Percentiles rank a stretch among this genome's conserved stretches.
phyloP scores from a whole-genome alignment of 2,329 filamentous ascomycete genomes.

The Penicillium freii region DNA sequence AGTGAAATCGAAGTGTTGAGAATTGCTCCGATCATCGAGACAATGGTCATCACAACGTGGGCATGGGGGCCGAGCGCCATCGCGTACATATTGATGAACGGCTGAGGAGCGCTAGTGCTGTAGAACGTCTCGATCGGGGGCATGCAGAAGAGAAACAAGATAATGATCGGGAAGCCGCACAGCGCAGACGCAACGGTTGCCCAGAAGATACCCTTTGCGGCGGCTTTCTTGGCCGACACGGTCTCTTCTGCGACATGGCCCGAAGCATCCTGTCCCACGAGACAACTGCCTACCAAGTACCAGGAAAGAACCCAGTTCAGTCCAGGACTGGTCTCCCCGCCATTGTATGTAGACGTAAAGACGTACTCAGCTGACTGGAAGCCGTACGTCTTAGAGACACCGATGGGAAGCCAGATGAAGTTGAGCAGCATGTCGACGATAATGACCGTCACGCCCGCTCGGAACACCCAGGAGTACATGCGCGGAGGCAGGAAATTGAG shows the following conservation, averaged over 20 bases:
- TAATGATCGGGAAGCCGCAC: slow-evolving; percentile 32
- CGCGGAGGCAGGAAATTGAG: slow-evolving; percentile 39
- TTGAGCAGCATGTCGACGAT: slow-evolving; percentile 47
- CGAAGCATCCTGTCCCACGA: slow-evolving; percentile 31
- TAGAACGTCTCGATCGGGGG: slow-evolving; percentile 33
- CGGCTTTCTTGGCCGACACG: slow-evolving; percentile 30
- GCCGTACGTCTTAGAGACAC: slow-evolving; percentile 45
- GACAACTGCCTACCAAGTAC: slow-evolving; percentile 27
- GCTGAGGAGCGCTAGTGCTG: slow-evolving; percentile 28
- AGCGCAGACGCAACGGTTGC: slow-evolving; percentile 29
- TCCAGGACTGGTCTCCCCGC: slow-evolving; percentile 23
- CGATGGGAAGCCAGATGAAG: slow-evolving; percentile 50
- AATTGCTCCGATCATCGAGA: slow-evolving; percentile 20
- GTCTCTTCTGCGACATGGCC: slow-evolving; percentile 34
- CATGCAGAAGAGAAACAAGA: slow-evolving; percentile 34
- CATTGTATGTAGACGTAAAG: slow-evolving; percentile 42
- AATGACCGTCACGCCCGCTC: slow-evolving; percentile 43
- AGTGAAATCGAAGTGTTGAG: slow-evolving; percentile 54
- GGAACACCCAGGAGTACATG: slow-evolving; percentile 45
- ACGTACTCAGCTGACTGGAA: slow-evolving; percentile 47
- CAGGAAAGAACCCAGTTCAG: slow-evolving; percentile 33
- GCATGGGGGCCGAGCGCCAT: slow-evolving; percentile 22
- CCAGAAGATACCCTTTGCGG: slow-evolving; percentile 32
- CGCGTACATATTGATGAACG: slow-evolving; percentile 27
- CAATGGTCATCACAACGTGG: slow-evolving; percentile 25